Evolutionary conservation across 139 green algal species (phyloP), one percentile per base, ranked within the genome.

Genomic region (Volvox africanus): DNA sequence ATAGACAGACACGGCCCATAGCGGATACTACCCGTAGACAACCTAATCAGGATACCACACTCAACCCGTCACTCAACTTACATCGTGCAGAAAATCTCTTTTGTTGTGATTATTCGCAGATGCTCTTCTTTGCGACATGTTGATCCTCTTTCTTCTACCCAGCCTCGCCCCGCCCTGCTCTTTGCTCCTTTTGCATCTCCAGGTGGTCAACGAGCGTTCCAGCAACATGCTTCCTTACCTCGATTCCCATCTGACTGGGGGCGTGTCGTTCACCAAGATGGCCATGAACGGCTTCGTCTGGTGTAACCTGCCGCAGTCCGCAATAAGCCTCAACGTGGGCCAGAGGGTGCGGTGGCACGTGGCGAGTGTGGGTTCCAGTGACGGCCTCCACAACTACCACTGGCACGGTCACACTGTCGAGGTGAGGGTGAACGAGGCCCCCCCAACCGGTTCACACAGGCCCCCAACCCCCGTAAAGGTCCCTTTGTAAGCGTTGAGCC

Each of bases 331-430:
- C 67, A 80, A 61, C 0, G 77, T 88, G 0, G 93, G 94, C 21
- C 80, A 96, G 50, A 83, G 89, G 0, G 93, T 96, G 78, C 94
- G 93, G 19, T 97, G 95, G 95, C 94, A 97, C 80, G 79, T 95
- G 30, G 90, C 67, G 11, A 73, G 91, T 24, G 73, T 96, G 33
- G 95, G 95, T 62, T 92, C 76, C 73, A 91, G 94, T 82, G 94
- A 95, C 9, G 84, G 71, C 32, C 75, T 96, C 18, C 94, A 96
- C 91, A 95, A 93, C 82, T 93, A 93, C 67, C 95, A 96, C 89
- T 96, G 95, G 95, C 93, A 96, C 79, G 94, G 94, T 62, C 92
- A 94, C 69, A 32, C 67, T 3, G 79, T 96, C 80, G 61, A 92
- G 85, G 85, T 89, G 85, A 83, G 83, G 76, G 9, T 9, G 5